Evolutionary conservation across 2,329 filamentous ascomycete genomes (phyloP), one percentile per base, ranked within the genome.

Genomic region (Arthrobotrys pseudoclavata): DNA sequence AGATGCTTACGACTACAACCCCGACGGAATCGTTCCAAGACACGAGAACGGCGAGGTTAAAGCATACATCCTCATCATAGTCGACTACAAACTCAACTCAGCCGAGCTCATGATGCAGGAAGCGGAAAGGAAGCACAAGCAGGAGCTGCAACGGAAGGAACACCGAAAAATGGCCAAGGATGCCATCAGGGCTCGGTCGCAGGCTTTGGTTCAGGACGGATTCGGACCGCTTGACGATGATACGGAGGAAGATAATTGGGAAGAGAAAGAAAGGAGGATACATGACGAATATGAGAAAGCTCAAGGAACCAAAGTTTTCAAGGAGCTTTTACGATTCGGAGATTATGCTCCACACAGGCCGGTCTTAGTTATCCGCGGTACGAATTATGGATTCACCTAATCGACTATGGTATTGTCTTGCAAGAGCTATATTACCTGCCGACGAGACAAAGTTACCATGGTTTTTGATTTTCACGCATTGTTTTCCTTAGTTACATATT

Each of bases 61-160:
- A 53, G 69, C 69, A 20, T 72, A 72, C 13, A 40, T 72, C 37
- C 47, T 72, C 24, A 66, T 72, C 15, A 72, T 72, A 60, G 50
- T 72, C 1, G 69, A 72, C 24, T 72, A 72, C 61, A 72, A 52
- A 24, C 50, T 45, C 15, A 20, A 60, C 5, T 22, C 45, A 7
- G n/a, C 26, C 12, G 61, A 60, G 12, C 24, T 40, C 13, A 26
- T 60, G 29, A 9, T 57, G 48, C 6, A 50, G 18, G 69, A 72
- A 34, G 22, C 34, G 4, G n/a, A 24, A 24, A 57, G 69, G n/a
- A 72, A 72, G 18, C 50, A 64, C 2, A 60, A 47, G n/a, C 60
- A 72, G n/a, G 69, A 72, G 31, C 1, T 50, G 4, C 5, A 48
- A 15, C 22, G 69, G 42, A 24, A 42, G 26, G 22, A 66, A 20